Percentiles rank a stretch among this genome's conserved stretches.
These are phyloP conservation scores for Xylaria telfairii DNA, from an alignment of 495 filamentous ascomycete species.

Conservation along the genomic window DNA sequence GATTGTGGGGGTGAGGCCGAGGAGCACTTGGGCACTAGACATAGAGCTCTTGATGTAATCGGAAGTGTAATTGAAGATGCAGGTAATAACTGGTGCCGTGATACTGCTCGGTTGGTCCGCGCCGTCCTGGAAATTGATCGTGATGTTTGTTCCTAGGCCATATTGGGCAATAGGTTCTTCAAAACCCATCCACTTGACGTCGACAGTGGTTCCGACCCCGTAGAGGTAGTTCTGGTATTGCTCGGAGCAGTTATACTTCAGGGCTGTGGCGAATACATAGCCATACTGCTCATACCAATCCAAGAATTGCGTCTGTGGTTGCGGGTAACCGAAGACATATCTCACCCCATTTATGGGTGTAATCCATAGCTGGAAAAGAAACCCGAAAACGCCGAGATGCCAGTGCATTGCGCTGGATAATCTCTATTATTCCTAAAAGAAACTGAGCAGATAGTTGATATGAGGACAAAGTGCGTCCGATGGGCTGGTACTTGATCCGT, in stretches of 20 bases:
- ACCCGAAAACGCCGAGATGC: background rate
- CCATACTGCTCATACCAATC: conserved; percentile 29
- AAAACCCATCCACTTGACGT: background rate
- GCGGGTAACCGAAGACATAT: background rate
- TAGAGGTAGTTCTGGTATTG: conserved; percentile 26
- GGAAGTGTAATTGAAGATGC: conserved; percentile 30
- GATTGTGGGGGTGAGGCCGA: conserved; percentile 33
- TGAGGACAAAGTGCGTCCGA: background rate
- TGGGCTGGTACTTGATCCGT: background rate
- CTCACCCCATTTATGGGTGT: background rate
- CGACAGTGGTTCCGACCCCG: background rate
- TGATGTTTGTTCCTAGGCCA: conserved; percentile 4
- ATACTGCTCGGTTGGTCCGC: conserved; percentile 9
- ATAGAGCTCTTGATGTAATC: conserved; percentile 31
- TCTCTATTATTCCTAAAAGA: background rate
- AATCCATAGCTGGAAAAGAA: background rate
- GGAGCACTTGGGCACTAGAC: conserved; percentile 32
- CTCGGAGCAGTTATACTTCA: conserved; percentile 20
- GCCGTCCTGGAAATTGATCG: conserved; percentile 7
- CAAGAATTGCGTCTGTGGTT: conserved; percentile 15
- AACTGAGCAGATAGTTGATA: background rate
- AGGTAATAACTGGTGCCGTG: conserved; percentile 29
- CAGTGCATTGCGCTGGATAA: background rate
- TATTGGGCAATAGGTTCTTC: background rate
- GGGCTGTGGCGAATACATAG: conserved; percentile 11